Evolutionary conservation across 805 yeast genomes (phyloP).

Genomic region (Komagataella phaffii): DNA sequence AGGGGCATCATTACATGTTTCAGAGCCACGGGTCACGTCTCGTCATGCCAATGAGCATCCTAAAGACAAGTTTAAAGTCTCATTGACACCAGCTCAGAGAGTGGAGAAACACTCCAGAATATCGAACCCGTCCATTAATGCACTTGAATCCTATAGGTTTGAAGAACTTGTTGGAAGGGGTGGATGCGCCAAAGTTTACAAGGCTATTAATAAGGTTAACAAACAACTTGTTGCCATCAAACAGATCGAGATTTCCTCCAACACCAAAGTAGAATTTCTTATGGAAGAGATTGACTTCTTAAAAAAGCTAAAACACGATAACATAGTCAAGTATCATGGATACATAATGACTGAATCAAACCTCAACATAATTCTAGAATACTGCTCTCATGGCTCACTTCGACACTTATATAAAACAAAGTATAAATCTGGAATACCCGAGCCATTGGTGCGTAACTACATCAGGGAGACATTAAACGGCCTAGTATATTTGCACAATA

Average conservation of each 20-base stretch:
- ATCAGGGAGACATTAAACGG: slow-evolving; percentile 47
- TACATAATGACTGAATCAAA: slow-evolving; percentile 40
- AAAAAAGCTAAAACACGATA: slow-evolving; percentile 49
- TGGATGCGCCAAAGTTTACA: slow-evolving; percentile 80
- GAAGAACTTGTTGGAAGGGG: slow-evolving; percentile 73
- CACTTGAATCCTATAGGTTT: slow-evolving; percentile 35
- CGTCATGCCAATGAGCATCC: background rate
- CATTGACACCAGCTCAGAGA: slow-evolving; percentile 36
- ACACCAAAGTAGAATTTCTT: slow-evolving; percentile 26
- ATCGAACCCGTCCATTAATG: slow-evolving; percentile 16
- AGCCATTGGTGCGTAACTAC: slow-evolving; percentile 32
- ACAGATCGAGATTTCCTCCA: slow-evolving; percentile 49
- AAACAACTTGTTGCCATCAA: slow-evolving; percentile 68
- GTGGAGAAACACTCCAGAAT: slow-evolving; percentile 27
- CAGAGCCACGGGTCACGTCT: background rate
- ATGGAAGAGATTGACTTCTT: slow-evolving; percentile 61
- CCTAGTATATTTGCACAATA: slow-evolving; percentile 49
- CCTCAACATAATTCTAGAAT: slow-evolving; percentile 52
- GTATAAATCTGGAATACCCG: slow-evolving; percentile 38
- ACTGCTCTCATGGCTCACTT: slow-evolving; percentile 52
- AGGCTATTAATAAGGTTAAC: slow-evolving; percentile 45
- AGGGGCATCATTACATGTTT: background rate
- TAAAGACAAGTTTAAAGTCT: slow-evolving; percentile 3
- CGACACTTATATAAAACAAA: slow-evolving; percentile 32
- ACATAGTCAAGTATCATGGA: slow-evolving; percentile 58